A percentile compares a stretch with the other conserved stretches of the same genome.
Evolutionary conservation across 225 moss, liverwort and hornwort species (phyloP).

Genomic region (Rhytidiadelphus loreus): DNA sequence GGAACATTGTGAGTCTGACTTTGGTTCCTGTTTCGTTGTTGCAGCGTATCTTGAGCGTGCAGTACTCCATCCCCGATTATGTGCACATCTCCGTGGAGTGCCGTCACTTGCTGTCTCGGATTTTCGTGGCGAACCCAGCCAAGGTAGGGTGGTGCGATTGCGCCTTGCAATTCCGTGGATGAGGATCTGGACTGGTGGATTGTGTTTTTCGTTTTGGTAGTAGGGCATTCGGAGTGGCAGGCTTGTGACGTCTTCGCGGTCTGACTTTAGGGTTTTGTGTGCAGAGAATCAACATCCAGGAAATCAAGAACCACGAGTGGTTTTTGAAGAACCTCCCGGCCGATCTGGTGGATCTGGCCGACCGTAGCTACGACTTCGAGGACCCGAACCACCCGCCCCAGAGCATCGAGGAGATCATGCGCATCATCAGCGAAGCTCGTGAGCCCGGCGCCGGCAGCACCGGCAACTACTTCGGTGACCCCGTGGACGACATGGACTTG

Average conservation of each 20-base stretch:
- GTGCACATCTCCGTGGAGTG: slow-evolving; percentile 91
- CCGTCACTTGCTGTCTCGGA: slow-evolving; percentile 80
- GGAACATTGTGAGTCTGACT: background rate
- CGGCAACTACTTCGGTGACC: slow-evolving; percentile 48
- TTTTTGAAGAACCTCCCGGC: slow-evolving; percentile 88
- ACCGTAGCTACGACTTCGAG: slow-evolving; percentile 81
- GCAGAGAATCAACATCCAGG: slow-evolving; percentile 77
- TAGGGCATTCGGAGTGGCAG: background rate
- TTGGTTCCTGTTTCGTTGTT: background rate
- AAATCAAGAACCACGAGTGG: slow-evolving; percentile 95
- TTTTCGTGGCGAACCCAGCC: slow-evolving; percentile 89
- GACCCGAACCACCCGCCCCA: slow-evolving; percentile 96
- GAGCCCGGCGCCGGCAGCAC: slow-evolving; percentile 30
- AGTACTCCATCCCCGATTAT: slow-evolving; percentile 93
- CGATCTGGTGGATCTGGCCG: slow-evolving; percentile 54
- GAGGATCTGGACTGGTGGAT: background rate
- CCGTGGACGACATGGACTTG: slow-evolving; percentile 76
- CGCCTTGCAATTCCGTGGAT: background rate
- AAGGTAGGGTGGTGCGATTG: slow-evolving; percentile 8
- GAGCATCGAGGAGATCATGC: slow-evolving; percentile 88
- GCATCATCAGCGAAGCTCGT: slow-evolving; percentile 45
- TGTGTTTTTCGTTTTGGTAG: too few species aligned
- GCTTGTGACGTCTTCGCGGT: background rate
- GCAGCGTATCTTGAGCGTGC: slow-evolving; percentile 92
- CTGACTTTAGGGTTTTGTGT: background rate